phyloP scores from a whole-genome alignment of 73 alveolate species.

The Blepharisma japonicum region DNA sequence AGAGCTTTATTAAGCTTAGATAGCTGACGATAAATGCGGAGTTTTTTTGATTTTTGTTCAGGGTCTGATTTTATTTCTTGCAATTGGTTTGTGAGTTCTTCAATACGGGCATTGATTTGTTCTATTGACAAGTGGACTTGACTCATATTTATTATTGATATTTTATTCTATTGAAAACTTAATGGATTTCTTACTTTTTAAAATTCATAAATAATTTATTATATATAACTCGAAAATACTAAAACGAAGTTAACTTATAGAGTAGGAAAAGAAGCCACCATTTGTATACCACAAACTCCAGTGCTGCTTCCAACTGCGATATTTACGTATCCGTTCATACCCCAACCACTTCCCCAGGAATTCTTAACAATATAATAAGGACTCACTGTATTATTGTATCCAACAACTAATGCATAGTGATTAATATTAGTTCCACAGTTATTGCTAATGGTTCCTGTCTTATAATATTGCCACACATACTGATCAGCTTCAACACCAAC shows the following conservation, averaged over 20 bases:
- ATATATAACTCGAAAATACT: too few species aligned
- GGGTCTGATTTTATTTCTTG: not conserved
- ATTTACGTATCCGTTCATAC: constrained; percentile 74
- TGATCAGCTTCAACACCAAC: constrained; percentile 48
- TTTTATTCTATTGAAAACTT: too few species aligned
- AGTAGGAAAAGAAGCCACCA: constrained; percentile 1
- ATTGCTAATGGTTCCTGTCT: constrained; percentile 47
- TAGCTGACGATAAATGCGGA: not conserved
- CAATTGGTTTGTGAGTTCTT: not conserved
- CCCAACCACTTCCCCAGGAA: constrained; percentile 92
- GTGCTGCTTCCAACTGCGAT: constrained; percentile 30
- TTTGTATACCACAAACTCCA: constrained; percentile 14
- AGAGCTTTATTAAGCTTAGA: constrained; percentile 19
- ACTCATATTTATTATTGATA: not conserved
- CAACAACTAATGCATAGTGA: constrained; percentile 94
- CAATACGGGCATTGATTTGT: not conserved
- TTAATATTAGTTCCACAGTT: constrained; percentile 62
- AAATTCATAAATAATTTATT: too few species aligned
- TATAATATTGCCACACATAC: constrained; percentile 31
- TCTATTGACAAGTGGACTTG: not conserved
- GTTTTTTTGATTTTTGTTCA: not conserved
- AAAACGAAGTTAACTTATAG: too few species aligned
- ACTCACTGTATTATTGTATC: constrained; percentile 62
- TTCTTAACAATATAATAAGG: constrained; percentile 77
- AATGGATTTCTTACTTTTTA: too few species aligned